phyloP scores from a whole-genome alignment of 495 filamentous ascomycete genomes.

The Eremomyces bilateralis region DNA sequence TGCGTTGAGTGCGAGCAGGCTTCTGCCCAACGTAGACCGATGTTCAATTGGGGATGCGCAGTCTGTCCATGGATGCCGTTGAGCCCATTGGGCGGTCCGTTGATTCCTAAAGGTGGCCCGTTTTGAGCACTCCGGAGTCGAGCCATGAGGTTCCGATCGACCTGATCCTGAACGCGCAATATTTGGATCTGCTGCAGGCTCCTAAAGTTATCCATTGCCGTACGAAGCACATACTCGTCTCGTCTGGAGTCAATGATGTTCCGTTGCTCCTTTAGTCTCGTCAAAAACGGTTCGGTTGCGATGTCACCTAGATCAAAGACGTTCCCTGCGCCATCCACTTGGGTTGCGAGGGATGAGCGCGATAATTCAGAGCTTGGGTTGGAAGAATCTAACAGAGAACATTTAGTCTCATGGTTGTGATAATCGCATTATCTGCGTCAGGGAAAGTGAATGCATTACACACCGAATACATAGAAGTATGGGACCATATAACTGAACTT shows the following conservation, averaged over 20 bases:
- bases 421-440: too few species aligned
- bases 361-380: too few species aligned
- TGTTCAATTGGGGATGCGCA: too few species aligned
- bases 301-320: slow-evolving; percentile 1
- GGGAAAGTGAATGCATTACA: not conserved
- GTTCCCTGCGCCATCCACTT: too few species aligned
- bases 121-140: too few species aligned
- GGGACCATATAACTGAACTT: slow-evolving; percentile 54
- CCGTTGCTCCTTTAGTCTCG: slow-evolving; percentile 24
- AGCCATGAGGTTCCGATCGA: too few species aligned
- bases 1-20: slow-evolving; percentile 40
- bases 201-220: slow-evolving; percentile 34
- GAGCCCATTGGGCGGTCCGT: slow-evolving; percentile 17
- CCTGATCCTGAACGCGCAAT: slow-evolving; percentile 38
- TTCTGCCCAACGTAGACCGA: slow-evolving; percentile 35
- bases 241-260: slow-evolving; percentile 20
- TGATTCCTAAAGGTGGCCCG: slow-evolving; percentile 25
- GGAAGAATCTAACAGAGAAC: too few species aligned
- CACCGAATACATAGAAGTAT: slow-evolving; percentile 34
- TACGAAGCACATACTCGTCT: slow-evolving; percentile 26
- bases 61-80: too few species aligned
- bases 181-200: slow-evolving; percentile 44
- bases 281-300: too few species aligned
- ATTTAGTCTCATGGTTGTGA: too few species aligned
- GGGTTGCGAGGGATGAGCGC: too few species aligned